Evolutionary conservation across 148 eudicot species (phyloP).

Genomic region (Diospyros kaki): DNA sequence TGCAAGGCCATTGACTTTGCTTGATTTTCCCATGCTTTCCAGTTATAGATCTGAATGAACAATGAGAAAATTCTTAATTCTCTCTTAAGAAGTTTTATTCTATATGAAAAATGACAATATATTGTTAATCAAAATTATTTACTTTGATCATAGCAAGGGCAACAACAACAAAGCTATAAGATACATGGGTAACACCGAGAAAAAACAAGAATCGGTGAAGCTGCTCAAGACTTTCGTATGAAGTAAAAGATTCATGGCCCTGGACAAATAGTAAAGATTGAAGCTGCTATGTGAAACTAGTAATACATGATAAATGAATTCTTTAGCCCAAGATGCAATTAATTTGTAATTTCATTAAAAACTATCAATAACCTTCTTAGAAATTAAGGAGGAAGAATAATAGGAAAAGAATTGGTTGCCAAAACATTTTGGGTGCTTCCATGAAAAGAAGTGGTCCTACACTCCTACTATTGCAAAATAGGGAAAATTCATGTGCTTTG

Average conservation of each 20-base stretch:
- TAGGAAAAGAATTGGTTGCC: neutral
- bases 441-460: neutral
- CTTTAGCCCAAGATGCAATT: neutral
- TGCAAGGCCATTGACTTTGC: conserved; percentile 36
- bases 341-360: neutral
- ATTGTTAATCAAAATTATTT: neutral
- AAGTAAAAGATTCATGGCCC: conserved; percentile 72
- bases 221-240: conserved; percentile 79
- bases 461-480: too few species aligned
- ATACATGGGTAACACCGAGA: conserved; percentile 67
- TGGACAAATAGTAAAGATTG: conserved; percentile 14
- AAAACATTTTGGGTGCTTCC: neutral
- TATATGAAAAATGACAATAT: neutral
- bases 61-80: neutral
- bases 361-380: neutral
- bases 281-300: neutral
- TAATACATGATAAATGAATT: neutral
- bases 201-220: conserved; percentile 72
- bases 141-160: conserved; percentile 72
- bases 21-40: conserved; percentile 79
- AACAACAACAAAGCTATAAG: conserved; percentile 59
- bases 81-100: neutral
- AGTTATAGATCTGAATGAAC: conserved; percentile 64
- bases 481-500: too few species aligned
- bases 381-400: neutral